These are phyloP conservation scores for Afroboletus lepidellus DNA, from an alignment of 1,284 basidiomycete species.

Conservation along the genomic window DNA sequence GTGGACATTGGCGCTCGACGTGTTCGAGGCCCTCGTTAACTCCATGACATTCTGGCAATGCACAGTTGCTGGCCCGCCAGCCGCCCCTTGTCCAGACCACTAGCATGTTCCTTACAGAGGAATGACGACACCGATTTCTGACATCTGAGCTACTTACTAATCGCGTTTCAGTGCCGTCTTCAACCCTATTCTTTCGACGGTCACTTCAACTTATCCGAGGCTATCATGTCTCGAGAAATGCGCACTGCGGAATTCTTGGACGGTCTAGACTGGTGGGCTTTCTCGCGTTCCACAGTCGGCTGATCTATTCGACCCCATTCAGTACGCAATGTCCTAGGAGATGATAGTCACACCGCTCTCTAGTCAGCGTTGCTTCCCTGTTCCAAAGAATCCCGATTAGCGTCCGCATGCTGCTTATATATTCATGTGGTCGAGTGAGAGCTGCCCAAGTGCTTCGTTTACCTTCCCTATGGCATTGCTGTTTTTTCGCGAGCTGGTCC, in stretches of 20 bases:
- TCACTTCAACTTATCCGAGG: constrained; percentile 9
- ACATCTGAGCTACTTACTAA: not conserved
- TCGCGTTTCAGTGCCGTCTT: not conserved
- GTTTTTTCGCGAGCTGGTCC: constrained; percentile 1
- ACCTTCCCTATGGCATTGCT: constrained; percentile 14
- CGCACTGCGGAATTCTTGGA: not conserved
- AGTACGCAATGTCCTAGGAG: not conserved
- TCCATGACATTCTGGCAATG: not conserved
- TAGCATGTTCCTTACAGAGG: not conserved
- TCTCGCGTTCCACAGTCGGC: not conserved
- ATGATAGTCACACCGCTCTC: not conserved
- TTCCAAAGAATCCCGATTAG: not conserved
- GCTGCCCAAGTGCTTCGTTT: not conserved
- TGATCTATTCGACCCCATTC: not conserved
- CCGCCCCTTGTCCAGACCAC: constrained; percentile 12
- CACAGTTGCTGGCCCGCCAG: constrained; percentile 9
- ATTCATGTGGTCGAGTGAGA: constrained; percentile 1
- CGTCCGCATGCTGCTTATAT: constrained; percentile 18
- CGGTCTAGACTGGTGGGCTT: constrained; percentile 16
- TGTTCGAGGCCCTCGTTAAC: constrained; percentile 13
- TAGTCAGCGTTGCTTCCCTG: not conserved
- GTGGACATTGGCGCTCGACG: constrained; percentile 1
- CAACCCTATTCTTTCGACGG: not conserved
- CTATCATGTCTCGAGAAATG: not conserved
- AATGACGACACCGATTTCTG: not conserved